Evolutionary conservation across 345 rosid genomes (phyloP), one percentile per base, ranked within the genome.

Genomic region (Microthlaspi erraticum): DNA sequence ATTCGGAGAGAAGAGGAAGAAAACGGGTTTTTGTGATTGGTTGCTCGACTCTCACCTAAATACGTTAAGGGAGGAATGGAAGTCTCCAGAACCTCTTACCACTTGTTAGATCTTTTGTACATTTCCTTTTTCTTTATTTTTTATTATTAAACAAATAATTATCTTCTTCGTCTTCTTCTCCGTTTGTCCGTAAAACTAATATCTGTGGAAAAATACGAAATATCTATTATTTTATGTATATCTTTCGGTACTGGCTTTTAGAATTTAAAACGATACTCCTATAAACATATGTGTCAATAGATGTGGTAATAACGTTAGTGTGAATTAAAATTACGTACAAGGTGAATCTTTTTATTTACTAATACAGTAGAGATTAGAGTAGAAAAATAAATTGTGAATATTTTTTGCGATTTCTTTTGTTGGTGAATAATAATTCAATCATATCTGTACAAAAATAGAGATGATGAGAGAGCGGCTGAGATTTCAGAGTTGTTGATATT

Each of bases 41-140:
- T 31, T 31, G 23, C 56, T 49, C 37, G 45, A 23, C 65, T 46
- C 11, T 59, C 46, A 5, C 31, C 9, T 8, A 64, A 17, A 38
- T 23, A 50, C 38, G 63, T 44, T 63, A 14, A 14, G 53, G 37
- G 66, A 58, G 9, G 9, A 38, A 18, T 54, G 60, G 79, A 75
- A 75, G 39, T 62, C 79, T 75, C 79, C 75, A 46, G 79, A 75
- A 75, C 44, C 74, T 54, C 71, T 66, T 63, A 63, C 66, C 66
- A 61, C 70, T 62, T 68, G 70, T 69, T 36, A 75, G 70, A 55
- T 69, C 0, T 60, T 53, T 58, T 49, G 2, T 60, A 23, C 44
- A 13, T 58, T 59, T 8, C 37, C 8, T 20, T 10, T 54, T 54
- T 26, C 10, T 52, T 20, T 20, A 23, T 20, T 7, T 46, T 51